These are phyloP conservation scores for Uronychia binucleata DNA, from an alignment of 73 alveolate species.

Conservation along the genomic window DNA sequence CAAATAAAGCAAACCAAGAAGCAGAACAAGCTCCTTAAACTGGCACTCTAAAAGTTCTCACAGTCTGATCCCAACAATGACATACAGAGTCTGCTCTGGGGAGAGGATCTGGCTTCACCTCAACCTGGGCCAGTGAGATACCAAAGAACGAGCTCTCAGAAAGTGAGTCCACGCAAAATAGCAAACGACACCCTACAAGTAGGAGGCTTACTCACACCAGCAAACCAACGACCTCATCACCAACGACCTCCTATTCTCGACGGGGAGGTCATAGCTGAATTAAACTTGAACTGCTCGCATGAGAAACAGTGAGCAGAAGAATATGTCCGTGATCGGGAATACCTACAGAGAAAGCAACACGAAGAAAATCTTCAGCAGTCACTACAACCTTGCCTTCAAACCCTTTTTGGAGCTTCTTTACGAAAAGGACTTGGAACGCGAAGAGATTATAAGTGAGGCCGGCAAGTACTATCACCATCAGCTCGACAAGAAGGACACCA, in stretches of 20 bases:
- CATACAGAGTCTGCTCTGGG: not conserved
- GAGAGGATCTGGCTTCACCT: not conserved
- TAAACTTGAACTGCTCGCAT: not conserved
- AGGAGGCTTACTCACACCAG: not conserved
- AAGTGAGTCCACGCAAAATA: not conserved
- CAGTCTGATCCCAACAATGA: not conserved
- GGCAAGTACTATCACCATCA: not conserved
- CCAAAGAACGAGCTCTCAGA: not conserved
- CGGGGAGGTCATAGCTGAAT: not conserved
- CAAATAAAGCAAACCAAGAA: constrained; percentile 40
- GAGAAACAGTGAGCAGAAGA: not conserved
- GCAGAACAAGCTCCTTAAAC: constrained; percentile 37
- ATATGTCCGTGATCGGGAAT: not conserved
- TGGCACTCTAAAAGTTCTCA: constrained; percentile 34
- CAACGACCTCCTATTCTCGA: not conserved
- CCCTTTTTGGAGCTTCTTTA: not conserved
- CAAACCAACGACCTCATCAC: not conserved
- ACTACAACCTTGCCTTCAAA: not conserved
- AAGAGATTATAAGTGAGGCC: not conserved
- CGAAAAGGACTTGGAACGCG: not conserved
- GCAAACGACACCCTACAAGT: not conserved
- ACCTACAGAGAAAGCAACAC: not conserved
- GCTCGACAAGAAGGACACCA: not conserved
- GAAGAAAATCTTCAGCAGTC: not conserved
- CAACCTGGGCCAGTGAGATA: not conserved